Base-by-base conservation (phyloP, 805 yeast genomes). In the Wickerhamomyces sydowiorum region DNA sequence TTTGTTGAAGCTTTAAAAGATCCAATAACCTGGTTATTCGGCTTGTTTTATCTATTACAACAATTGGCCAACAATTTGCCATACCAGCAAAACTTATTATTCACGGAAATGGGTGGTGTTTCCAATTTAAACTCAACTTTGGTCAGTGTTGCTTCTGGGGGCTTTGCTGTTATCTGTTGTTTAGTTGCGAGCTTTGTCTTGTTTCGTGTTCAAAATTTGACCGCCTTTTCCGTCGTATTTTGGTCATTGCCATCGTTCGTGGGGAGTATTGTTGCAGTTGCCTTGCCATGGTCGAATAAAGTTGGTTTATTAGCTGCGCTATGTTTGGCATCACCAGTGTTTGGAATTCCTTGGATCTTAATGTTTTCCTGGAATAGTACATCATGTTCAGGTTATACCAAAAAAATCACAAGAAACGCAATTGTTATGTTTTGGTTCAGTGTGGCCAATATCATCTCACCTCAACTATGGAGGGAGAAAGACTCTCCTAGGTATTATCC, bases 71-170 rank as follows among this genome's bases (percentile, higher is more conserved):
- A 77, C 47, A 74, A 74, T 52, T 55, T 76, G 40, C 62, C 76
- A 5, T 76, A 73, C 48, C 82, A 76, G 50, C 78, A 73, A 44
- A 72, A 72, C 36, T 49, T 75, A 35, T 53, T 77, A 23, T 77
- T 66, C 44, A 66, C 61, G 28, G 66, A 66, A 39, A 63, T 77
- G 53, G 75, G 75, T 52, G 69, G 69, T 25, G 60, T 64, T 25
- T 56, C 65, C 18, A 68, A 61, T 44, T 59, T 73, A 51, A 69
- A 64, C 45, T 66, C 81, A 1, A 75, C 80, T 0, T 60, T 76
- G 34, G 78, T 76, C 5, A 66, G 76, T 12, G 79, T 73, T 36
- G 82, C 79, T 0, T 61, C 73, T 32, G 73, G 76, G 47, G 78
- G 78, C 1, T 75, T 65, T 47, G 69, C 73, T 9, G 66, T 65